A percentile compares a stretch with the other conserved stretches of the same genome.
These are phyloP conservation scores for Aspergillus conjunctus DNA, from an alignment of 495 filamentous ascomycete species.

Conservation along the genomic window DNA sequence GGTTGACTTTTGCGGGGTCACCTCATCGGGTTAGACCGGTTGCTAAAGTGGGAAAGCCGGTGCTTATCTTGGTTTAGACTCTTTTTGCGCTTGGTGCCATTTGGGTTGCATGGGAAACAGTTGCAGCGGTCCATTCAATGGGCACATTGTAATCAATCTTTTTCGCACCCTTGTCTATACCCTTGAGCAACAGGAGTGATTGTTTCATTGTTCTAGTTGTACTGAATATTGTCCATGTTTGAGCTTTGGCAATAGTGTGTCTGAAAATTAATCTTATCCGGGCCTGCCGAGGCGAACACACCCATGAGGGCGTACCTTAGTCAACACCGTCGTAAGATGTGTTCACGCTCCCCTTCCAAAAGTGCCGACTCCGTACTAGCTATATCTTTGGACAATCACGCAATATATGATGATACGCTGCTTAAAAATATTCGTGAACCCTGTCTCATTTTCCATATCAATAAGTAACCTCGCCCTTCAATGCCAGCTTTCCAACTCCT, in stretches of 20 bases:
- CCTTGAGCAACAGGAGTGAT: neutral
- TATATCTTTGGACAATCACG: too few relatives aligned
- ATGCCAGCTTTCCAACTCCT: neutral
- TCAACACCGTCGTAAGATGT: too few relatives aligned
- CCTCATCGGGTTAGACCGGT: constrained; percentile 10
- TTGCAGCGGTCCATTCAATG: constrained; percentile 4
- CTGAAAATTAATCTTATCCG: too few relatives aligned
- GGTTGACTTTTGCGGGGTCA: constrained; percentile 26
- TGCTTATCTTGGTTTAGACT: constrained; percentile 13
- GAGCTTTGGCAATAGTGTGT: too few relatives aligned
- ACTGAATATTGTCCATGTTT: too few relatives aligned
- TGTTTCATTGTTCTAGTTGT: neutral
- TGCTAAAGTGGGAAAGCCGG: constrained; percentile 15
- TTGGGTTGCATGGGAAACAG: constrained; percentile 18
- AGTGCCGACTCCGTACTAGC: too few relatives aligned
- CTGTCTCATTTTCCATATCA: neutral
- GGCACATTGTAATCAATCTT: neutral
- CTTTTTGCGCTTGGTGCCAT: constrained; percentile 10
- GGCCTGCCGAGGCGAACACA: too few relatives aligned
- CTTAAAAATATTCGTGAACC: neutral
- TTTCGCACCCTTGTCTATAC: neutral
- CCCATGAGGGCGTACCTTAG: too few relatives aligned
- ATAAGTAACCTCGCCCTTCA: neutral
- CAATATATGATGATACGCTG: neutral
- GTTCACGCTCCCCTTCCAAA: too few relatives aligned